These are phyloP conservation scores for Linum tenue DNA, from an alignment of 345 rosid genomes.

Conservation along the genomic window DNA sequence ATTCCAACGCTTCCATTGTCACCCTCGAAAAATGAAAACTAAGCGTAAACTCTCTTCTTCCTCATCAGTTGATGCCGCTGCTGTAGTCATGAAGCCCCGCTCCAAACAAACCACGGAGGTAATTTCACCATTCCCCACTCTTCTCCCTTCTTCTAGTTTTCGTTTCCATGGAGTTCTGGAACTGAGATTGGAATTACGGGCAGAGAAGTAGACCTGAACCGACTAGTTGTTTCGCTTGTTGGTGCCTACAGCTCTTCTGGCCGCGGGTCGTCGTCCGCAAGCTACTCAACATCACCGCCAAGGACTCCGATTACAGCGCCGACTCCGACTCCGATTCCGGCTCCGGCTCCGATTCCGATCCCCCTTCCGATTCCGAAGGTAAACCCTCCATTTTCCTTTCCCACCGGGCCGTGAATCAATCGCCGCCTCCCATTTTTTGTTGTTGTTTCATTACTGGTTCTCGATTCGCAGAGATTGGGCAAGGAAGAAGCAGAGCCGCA, in stretches of 20 bases:
- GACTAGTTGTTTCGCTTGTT: constrained; percentile 69
- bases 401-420: neutral
- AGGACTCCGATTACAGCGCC: constrained; percentile 69
- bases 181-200: constrained; percentile 4
- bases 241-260: constrained; percentile 82
- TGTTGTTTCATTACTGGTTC: neutral
- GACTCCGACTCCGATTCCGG: constrained; percentile 37
- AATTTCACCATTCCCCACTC: too few relatives aligned
- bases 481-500: constrained; percentile 7
- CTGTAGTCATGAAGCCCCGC: too few relatives aligned
- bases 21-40: too few relatives aligned
- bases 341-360: constrained; percentile 25
- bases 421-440: neutral
- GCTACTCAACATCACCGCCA: constrained; percentile 60
- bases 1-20: too few relatives aligned
- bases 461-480: constrained; percentile 16
- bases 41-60: too few relatives aligned
- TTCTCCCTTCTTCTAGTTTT: too few relatives aligned
- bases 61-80: too few relatives aligned
- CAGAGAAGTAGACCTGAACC: constrained; percentile 69
- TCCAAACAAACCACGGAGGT: too few relatives aligned
- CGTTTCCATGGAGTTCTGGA: too few relatives aligned
- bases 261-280: constrained; percentile 66
- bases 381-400: neutral
- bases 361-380: constrained; percentile 47